Conservation (phyloP, 140 eudicot genomes). For the Anethum foeniculum region DNA sequence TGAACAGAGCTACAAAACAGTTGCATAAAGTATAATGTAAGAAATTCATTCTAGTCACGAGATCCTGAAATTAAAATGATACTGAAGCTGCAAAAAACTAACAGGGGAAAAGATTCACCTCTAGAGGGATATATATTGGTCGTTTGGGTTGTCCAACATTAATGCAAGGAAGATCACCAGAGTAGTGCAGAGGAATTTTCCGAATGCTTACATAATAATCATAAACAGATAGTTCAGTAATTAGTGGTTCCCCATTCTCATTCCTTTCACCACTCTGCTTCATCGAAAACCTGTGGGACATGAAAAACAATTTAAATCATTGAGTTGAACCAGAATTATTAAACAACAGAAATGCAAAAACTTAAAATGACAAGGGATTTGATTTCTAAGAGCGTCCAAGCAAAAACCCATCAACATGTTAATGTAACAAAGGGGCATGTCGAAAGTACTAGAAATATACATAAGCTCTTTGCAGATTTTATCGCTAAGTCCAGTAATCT, state of each 20-base stretch:
- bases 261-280: constrained; percentile 22
- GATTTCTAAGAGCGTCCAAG: background rate
- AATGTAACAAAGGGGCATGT: background rate
- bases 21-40: too few species aligned
- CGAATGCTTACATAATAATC: constrained; percentile 49
- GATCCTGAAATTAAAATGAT: background rate
- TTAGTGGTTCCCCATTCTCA: constrained; percentile 20
- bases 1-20: too few species aligned
- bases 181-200: constrained; percentile 18
- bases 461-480: constrained; percentile 39
- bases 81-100: too few species aligned
- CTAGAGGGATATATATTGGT: too few species aligned
- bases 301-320: background rate
- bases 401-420: background rate
- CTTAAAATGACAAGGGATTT: background rate
- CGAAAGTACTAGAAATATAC: constrained; percentile 23
- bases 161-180: constrained; percentile 26
- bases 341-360: background rate
- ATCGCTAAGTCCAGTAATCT: constrained; percentile 60
- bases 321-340: too few species aligned
- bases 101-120: too few species aligned
- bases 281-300: constrained; percentile 38
- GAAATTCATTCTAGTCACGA: too few species aligned
- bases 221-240: constrained; percentile 39
- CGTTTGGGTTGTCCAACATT: too few species aligned